Evolutionary conservation across 176 grass and related monocot genomes (phyloP).

Genomic region (Rhipidocladum racemiflorum): DNA sequence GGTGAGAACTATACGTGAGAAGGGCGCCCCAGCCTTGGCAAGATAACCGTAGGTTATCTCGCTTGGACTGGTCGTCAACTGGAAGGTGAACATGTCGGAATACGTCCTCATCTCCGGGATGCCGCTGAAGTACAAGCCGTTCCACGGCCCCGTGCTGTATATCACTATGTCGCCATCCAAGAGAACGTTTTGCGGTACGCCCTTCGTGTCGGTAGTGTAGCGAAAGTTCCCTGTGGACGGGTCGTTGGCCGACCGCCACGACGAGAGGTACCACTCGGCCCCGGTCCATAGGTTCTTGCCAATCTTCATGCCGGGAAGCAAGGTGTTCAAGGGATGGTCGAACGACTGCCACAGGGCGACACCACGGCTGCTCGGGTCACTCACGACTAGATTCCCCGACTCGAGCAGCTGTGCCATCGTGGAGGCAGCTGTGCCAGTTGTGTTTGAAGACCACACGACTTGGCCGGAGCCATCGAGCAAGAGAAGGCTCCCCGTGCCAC

Average conservation of each 20-base stretch:
- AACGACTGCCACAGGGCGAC: conserved; percentile 6
- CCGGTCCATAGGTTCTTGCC: conserved; percentile 20
- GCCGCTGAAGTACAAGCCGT: conserved; percentile 48
- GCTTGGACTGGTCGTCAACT: no score
- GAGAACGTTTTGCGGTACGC: conserved; percentile 3
- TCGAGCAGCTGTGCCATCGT: background rate
- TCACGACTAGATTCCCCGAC: background rate
- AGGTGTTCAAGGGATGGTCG: background rate
- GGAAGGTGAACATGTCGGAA: background rate
- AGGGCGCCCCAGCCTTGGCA: background rate
- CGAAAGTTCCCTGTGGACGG: conserved; percentile 37
- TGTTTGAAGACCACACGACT: no score
- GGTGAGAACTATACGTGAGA: conserved; percentile 29
- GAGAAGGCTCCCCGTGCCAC: background rate
- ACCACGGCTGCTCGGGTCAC: background rate
- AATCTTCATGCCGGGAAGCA: conserved; percentile 32
- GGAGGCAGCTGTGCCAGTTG: no score
- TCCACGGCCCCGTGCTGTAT: conserved; percentile 18
- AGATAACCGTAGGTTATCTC: conserved; percentile 22
- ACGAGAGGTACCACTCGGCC: conserved; percentile 28
- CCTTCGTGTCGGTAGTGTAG: conserved; percentile 2
- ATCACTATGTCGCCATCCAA: background rate
- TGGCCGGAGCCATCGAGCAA: background rate
- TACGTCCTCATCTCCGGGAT: conserved; percentile 29
- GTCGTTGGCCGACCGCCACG: conserved; percentile 19